Evolutionary conservation across 176 grass and related monocot species (phyloP).

Genomic region (Otatea glauca): DNA sequence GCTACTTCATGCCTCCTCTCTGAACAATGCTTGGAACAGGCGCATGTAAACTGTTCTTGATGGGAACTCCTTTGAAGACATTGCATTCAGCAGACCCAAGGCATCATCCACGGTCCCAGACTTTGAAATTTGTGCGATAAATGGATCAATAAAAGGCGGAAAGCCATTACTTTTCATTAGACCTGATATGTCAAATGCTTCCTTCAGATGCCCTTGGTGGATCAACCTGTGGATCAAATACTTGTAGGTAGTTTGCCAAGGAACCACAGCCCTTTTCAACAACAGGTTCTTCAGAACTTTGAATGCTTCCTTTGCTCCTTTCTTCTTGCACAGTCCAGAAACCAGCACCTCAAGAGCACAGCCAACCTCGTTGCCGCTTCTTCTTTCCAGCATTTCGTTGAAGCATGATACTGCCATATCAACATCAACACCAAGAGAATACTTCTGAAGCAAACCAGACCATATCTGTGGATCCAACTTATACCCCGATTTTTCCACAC

Average conservation of each 20-base stretch:
- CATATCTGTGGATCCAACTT: slow-evolving; percentile 60
- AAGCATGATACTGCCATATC: slow-evolving; percentile 58
- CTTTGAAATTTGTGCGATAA: slow-evolving; percentile 61
- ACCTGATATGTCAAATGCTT: slow-evolving; percentile 58
- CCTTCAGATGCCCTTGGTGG: slow-evolving; percentile 51
- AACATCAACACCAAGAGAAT: slow-evolving; percentile 49
- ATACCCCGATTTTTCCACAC: slow-evolving; percentile 56
- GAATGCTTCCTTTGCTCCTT: slow-evolving; percentile 53
- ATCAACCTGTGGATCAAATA: slow-evolving; percentile 65
- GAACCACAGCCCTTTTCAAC: slow-evolving; percentile 48
- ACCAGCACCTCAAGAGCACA: slow-evolving; percentile 56
- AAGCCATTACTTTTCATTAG: slow-evolving; percentile 76
- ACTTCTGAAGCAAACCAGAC: slow-evolving; percentile 58
- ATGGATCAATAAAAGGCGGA: slow-evolving; percentile 64
- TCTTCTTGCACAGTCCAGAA: slow-evolving; percentile 58
- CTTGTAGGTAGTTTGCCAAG: slow-evolving; percentile 78
- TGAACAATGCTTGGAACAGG: slow-evolving; percentile 64
- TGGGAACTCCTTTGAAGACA: slow-evolving; percentile 61
- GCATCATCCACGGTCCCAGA: slow-evolving; percentile 75
- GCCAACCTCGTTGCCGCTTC: slow-evolving; percentile 37
- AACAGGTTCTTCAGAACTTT: slow-evolving; percentile 64
- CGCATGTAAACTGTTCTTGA: slow-evolving; percentile 63
- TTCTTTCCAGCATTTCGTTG: slow-evolving; percentile 55
- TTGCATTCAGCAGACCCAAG: slow-evolving; percentile 53
- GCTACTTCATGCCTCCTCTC: slow-evolving; percentile 69